phyloP scores from a whole-genome alignment of 257 asterid species.

The Nicotiana benthamiana region DNA sequence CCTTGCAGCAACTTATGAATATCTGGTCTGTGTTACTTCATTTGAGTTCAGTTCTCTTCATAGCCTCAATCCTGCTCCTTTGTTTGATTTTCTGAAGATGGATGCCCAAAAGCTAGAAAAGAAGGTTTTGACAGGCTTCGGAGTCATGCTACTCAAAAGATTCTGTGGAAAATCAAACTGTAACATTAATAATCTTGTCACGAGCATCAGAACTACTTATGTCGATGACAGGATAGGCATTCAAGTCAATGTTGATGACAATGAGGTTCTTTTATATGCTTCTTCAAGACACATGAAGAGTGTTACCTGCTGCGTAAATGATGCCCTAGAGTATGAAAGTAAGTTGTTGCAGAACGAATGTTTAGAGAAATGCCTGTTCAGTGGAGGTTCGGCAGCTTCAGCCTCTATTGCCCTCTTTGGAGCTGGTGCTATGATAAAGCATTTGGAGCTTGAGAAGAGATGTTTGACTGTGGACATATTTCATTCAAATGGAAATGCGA shows the following conservation, averaged over 20 bases:
- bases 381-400: constrained; percentile 43
- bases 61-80: constrained; percentile 52
- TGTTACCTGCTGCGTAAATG: constrained; percentile 34
- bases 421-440: constrained; percentile 85
- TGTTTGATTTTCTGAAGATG: constrained; percentile 57
- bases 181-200: constrained; percentile 45
- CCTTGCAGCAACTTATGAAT: constrained; percentile 55
- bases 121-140: constrained; percentile 54
- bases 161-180: constrained; percentile 66
- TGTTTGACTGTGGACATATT: constrained; percentile 65
- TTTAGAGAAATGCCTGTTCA: constrained; percentile 56
- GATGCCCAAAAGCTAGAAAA: constrained; percentile 44
- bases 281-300: constrained; percentile 57
- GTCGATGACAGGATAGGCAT: constrained; percentile 60
- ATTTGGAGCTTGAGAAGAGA: constrained; percentile 82
- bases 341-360: constrained; percentile 65
- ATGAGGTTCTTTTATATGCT: constrained; percentile 55
- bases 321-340: constrained; percentile 49
- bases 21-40: constrained; percentile 75
- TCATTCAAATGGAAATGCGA: constrained; percentile 33
- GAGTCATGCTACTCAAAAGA: constrained; percentile 53
- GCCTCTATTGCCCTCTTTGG: constrained; percentile 79
- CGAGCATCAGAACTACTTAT: constrained; percentile 45
- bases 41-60: constrained; percentile 43
- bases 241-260: constrained; percentile 60